Evolutionary conservation across 345 rosid genomes (phyloP).

Genomic region (Syzygium aromaticum): DNA sequence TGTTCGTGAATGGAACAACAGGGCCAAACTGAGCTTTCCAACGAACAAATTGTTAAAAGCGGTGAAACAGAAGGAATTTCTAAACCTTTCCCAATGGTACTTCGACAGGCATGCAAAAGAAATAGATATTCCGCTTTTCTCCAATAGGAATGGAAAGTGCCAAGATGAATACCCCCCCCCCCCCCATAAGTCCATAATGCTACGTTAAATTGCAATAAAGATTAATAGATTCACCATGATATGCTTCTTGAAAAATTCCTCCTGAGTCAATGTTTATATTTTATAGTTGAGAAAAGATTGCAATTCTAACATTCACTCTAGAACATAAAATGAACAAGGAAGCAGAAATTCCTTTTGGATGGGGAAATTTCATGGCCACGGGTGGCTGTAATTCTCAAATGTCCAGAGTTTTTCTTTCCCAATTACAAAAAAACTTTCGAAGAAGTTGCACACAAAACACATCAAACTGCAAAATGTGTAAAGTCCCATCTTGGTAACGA

Average conservation of each 20-base stretch:
- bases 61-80: neutral
- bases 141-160: neutral
- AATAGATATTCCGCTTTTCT: neutral
- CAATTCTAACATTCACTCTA: neutral
- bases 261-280: neutral
- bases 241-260: neutral
- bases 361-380: neutral
- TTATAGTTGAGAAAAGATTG: neutral
- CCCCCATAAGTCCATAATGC: neutral
- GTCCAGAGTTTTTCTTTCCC: neutral
- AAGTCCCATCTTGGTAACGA: neutral
- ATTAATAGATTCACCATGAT: neutral
- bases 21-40: neutral
- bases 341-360: neutral
- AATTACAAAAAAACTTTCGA: neutral
- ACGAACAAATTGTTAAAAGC: neutral
- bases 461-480: neutral
- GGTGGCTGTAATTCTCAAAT: neutral
- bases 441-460: neutral
- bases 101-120: neutral
- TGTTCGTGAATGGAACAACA: neutral
- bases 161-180: neutral
- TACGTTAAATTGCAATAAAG: neutral
- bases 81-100: neutral
- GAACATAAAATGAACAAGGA: neutral